Base-by-base conservation (phyloP, 306 rosid species). In the Mimosa pudica region DNA sequence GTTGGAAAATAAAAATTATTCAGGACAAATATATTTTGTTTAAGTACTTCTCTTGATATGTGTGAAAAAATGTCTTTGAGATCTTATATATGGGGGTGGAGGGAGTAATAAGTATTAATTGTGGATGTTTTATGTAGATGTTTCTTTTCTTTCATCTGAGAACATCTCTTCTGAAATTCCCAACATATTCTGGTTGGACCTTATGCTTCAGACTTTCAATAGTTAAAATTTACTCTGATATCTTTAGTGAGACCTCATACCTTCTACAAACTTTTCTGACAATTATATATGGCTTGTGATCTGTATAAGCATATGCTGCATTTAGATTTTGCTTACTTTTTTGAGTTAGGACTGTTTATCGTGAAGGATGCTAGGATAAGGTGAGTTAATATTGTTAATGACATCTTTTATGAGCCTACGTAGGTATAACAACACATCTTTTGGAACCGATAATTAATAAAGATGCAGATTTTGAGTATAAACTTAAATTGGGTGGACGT, bases 401-500 rank as follows among this genome's bases (percentile, higher is more conserved):
- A 18, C 55, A 44, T 24, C 48, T 62, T 41, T 52, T 60, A 71
- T 20, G 55, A 71, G 51, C 64, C 30, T 78, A 24, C 62, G 49
- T 54, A 64, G 79, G 78, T 68, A 48, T 72, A 5, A 71, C 61
- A 33, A 64, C 62, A 47, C 33, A 57, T 67, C 35, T 78, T 42
- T 76, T 20, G 48, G 63, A 80, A 24, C 74, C 71, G n/a, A 47
- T 68, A 76, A 44, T 77, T 70, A 33, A 47, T 76, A 66, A 71
- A 48, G 78, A 67, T 67, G 47, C 64, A 13, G 33, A 67, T 77
- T 55, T 81, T 24, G 73, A 46, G 3, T 20, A 46, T 52, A 73
- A 78, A 74, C 83, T 70, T 81, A 61, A 18, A 54, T 58, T 67
- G 70, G 44, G 42, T 47, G 51, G 67, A 7, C 4, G 33, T 61